Evolutionary conservation across 2,329 filamentous ascomycete species (phyloP).

Genomic region (Penicillium oxalicum): DNA sequence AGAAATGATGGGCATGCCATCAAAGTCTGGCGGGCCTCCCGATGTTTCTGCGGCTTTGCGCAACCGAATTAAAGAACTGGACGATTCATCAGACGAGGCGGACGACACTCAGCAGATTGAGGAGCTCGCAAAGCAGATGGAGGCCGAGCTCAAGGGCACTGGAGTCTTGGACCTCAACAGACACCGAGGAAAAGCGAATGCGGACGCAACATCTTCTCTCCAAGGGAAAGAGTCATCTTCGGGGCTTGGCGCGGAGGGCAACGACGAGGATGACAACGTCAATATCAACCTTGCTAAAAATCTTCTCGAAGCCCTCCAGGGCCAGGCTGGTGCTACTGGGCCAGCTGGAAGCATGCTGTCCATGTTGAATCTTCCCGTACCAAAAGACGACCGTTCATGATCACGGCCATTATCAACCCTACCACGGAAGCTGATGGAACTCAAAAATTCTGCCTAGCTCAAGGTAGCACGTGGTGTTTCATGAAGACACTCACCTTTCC

Average conservation of each 20-base stretch:
- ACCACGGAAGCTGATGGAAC: neutral
- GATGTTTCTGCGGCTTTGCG: conserved; percentile 18
- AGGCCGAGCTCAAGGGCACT: conserved; percentile 42
- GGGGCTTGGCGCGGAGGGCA: neutral
- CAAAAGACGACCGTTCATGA: conserved; percentile 59
- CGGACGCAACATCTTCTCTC: conserved; percentile 20
- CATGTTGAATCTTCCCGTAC: conserved; percentile 76
- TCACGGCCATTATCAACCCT: neutral
- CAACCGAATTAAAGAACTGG: conserved; percentile 41
- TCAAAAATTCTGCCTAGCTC: neutral
- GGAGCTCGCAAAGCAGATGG: conserved; percentile 42
- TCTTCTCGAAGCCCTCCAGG: conserved; percentile 85
- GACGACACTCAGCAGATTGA: conserved; percentile 56
- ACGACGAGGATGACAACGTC: conserved; percentile 40
- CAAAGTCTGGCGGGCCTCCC: conserved; percentile 27
- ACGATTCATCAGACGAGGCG: conserved; percentile 45
- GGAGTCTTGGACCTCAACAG: conserved; percentile 40
- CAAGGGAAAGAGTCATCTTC: conserved; percentile 20
- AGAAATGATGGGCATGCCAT: conserved; percentile 74
- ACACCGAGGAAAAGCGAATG: conserved; percentile 14
- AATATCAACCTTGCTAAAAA: conserved; percentile 88
- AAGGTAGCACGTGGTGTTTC: too few species aligned
- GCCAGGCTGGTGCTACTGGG: conserved; percentile 77
- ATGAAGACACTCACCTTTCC: too few species aligned
- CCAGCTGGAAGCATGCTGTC: conserved; percentile 82